Conservation (phyloP, 2,329 filamentous ascomycete species). For the Whalleya microplaca region DNA sequence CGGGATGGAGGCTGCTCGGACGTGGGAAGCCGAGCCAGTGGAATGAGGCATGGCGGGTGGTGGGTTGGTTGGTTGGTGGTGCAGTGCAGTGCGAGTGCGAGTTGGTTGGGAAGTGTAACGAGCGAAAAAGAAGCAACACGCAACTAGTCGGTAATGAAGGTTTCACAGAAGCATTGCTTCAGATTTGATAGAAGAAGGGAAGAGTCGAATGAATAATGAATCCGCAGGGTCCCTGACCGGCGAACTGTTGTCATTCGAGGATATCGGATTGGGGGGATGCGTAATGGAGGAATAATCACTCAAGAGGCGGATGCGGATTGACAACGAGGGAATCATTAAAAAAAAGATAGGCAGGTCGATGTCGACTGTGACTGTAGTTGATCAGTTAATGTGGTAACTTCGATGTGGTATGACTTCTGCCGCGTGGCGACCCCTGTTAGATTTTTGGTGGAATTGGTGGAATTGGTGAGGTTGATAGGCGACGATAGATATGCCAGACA, state of each 20-base stretch:
- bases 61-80: constrained; percentile 2
- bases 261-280: background rate
- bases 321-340: constrained; percentile 3
- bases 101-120: constrained; percentile 29
- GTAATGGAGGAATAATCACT: too few relatives aligned
- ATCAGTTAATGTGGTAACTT: constrained; percentile 5
- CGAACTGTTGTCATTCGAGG: background rate
- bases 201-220: constrained; percentile 10
- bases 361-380: background rate
- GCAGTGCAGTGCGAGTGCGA: constrained; percentile 10
- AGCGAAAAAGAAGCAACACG: constrained; percentile 32
- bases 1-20: constrained; percentile 37
- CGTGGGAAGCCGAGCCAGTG: constrained; percentile 36
- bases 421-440: constrained; percentile 26
- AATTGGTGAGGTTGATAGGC: background rate
- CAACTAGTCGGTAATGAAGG: constrained; percentile 22
- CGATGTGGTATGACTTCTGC: constrained; percentile 22
- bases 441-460: constrained; percentile 2
- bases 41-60: constrained; percentile 38
- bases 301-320: too few relatives aligned
- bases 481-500: constrained; percentile 1
- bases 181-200: background rate
- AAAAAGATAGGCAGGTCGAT: background rate
- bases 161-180: constrained; percentile 34
- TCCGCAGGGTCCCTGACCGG: background rate